Evolutionary conservation across 1,284 basidiomycete genomes (phyloP), one percentile per base, ranked within the genome.

Genomic region (Heliocybe sulcata): DNA sequence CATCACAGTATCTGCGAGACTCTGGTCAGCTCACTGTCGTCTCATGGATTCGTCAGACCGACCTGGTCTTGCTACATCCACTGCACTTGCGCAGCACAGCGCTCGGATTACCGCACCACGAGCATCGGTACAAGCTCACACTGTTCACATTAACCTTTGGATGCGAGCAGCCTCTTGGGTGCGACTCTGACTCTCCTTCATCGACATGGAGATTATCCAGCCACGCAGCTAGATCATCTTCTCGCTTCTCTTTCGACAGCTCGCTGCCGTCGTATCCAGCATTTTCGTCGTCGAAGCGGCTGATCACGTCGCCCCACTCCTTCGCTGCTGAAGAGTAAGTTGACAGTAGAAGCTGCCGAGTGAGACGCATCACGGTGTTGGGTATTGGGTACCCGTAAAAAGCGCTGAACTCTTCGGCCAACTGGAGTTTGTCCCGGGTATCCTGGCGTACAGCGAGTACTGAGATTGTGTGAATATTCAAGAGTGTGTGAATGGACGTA

Each of bases 141-240:
- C 69, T 64, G 54, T 77, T 76, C 22, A 64, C 66, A 42, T 71
- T 75, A 59, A 79, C 68, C 59, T 68, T 74, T 9, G 72, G 69
- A 51, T 73, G 72, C 2, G 67, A 63, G 45, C 69, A 68, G 54
- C 57, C 59, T 29, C 60, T 55, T 22, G 61, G 63, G 12, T 56
- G 45, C 14, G 29, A 6, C 29, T 31, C 29, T 12, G 55, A 14
- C 54, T 60, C 57, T 2, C 69, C 77, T 42, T 77, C 73, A 3
- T 77, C 73, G 49, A 77, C 54, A 33, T 72, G 65, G 51, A 77
- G 64, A 22, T 77, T 71, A 14, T 78, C 77, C 42, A 84, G 63
- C 82, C 83, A 85, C 0, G 71, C 72, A 0, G 76, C 74, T 2
- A 85, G 73, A 78, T 80, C 78, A 59, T 83, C 80, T 53, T 81